Conservation (phyloP, 305 asterid species). For the Fraxinus angustifolia region DNA sequence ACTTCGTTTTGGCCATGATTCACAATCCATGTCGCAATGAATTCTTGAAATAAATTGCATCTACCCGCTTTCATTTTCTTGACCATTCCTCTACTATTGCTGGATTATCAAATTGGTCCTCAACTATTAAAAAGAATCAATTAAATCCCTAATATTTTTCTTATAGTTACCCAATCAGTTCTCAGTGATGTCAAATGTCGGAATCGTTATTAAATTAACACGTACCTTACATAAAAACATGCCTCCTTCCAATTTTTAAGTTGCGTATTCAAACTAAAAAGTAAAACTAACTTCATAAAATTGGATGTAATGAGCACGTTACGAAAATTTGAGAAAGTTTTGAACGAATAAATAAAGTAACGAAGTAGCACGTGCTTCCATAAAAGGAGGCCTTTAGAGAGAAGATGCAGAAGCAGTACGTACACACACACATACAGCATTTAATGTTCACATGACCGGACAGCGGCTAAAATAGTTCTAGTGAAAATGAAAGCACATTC, state of each 20-base stretch:
- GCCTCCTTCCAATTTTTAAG: neutral
- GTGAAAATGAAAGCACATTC: neutral
- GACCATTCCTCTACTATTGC: neutral
- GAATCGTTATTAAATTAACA: neutral
- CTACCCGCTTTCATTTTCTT: neutral
- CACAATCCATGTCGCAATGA: neutral
- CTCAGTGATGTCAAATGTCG: neutral
- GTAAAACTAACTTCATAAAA: neutral
- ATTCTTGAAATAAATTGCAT: neutral
- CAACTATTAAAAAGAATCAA: neutral
- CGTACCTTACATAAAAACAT: neutral
- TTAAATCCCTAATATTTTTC: neutral
- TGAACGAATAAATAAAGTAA: neutral
- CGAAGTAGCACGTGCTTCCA: neutral
- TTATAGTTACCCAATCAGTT: no score
- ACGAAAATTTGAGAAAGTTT: neutral
- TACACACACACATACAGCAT: neutral
- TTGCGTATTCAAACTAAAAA: neutral
- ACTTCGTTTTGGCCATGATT: neutral
- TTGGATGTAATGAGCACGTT: neutral
- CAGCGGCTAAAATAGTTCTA: neutral
- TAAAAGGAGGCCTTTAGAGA: neutral
- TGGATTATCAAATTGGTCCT: neutral
- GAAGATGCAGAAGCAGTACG: neutral
- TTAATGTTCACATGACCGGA: neutral